Conservation (phyloP, 176 grass and related monocot species). For the Avena eriantha region DNA sequence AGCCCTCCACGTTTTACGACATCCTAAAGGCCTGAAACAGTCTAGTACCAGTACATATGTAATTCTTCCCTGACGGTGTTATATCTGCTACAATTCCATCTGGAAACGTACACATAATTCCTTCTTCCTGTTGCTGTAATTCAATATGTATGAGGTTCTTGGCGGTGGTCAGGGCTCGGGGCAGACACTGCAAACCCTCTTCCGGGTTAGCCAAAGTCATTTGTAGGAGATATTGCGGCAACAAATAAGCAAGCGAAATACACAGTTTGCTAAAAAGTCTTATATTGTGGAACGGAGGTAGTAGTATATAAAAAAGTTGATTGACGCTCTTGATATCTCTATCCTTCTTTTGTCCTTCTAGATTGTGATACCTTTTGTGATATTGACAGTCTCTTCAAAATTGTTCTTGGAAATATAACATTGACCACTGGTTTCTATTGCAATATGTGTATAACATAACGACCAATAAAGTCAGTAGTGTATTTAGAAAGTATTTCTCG, state of each 20-base stretch:
- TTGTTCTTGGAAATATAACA: too few relatives aligned
- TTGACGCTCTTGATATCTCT: neutral
- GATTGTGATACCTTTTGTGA: neutral
- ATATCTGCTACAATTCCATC: neutral
- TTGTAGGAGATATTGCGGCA: neutral
- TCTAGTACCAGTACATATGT: neutral
- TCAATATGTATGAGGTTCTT: slow-evolving; percentile 8
- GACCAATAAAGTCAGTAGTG: too few relatives aligned
- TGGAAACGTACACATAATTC: neutral
- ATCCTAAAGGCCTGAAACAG: slow-evolving; percentile 52
- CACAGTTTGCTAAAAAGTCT: too few relatives aligned
- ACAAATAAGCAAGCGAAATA: neutral
- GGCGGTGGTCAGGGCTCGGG: neutral
- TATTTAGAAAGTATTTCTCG: too few relatives aligned
- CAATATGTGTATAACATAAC: too few relatives aligned
- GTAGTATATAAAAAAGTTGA: neutral
- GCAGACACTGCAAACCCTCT: neutral
- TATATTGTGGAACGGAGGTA: too few relatives aligned
- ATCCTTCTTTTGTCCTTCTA: neutral
- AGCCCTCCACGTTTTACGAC: slow-evolving; percentile 62
- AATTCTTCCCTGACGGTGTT: neutral
- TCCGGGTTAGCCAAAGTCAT: neutral
- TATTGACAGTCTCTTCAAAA: too few relatives aligned
- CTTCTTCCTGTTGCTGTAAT: neutral
- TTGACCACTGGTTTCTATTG: too few relatives aligned